These are phyloP conservation scores for Penicillium sp. DNA, from an alignment of 2,329 filamentous ascomycete species.

Conservation along the genomic window DNA sequence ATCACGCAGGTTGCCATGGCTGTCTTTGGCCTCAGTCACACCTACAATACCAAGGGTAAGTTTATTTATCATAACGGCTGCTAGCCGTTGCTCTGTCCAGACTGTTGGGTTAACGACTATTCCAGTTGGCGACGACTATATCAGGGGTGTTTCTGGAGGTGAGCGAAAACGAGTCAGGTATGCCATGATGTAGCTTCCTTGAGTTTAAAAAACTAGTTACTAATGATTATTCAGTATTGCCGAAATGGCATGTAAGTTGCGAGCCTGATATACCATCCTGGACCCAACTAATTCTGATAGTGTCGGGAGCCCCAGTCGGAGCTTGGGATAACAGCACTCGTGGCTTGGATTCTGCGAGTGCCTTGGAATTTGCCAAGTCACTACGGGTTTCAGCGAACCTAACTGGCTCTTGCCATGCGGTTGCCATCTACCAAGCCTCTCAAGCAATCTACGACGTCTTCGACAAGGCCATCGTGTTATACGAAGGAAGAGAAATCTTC, in stretches of 20 bases:
- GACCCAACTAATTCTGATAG: conserved; percentile 18
- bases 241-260: conserved; percentile 40
- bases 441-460: conserved; percentile 64
- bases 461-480: conserved; percentile 74
- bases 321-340: conserved; percentile 55
- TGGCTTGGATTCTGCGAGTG: conserved; percentile 60
- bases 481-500: conserved; percentile 77
- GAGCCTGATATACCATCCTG: not conserved
- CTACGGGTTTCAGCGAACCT: conserved; percentile 57
- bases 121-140: conserved; percentile 56
- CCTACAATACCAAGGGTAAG: conserved; percentile 50
- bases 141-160: conserved; percentile 65
- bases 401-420: conserved; percentile 54
- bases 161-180: conserved; percentile 63
- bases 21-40: conserved; percentile 47
- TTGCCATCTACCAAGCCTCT: conserved; percentile 62
- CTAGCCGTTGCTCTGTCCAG: not conserved
- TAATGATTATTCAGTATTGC: conserved; percentile 37
- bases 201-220: conserved; percentile 9
- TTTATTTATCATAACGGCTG: not conserved
- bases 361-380: conserved; percentile 61
- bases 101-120: not conserved
- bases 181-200: conserved; percentile 40
- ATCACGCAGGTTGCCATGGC: conserved; percentile 48
- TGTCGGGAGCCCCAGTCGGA: conserved; percentile 41